Base-by-base conservation (phyloP, 768 basidiomycete genomes). In the Postia placenta region DNA sequence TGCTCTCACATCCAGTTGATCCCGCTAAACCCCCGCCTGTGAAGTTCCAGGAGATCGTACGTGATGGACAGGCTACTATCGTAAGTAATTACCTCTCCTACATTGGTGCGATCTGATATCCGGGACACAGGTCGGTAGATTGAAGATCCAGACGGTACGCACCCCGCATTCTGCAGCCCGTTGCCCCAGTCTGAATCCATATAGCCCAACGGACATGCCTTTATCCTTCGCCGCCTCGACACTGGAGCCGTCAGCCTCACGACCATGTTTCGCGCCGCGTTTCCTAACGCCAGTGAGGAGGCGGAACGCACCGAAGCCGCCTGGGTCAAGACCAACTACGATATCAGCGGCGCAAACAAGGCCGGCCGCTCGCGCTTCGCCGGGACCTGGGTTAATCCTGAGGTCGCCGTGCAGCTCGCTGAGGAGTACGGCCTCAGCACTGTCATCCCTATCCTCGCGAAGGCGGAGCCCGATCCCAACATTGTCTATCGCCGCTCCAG, bases 201-300 rank as follows among this genome's bases (percentile, higher is more conserved):
- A 24, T 48, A 91, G 87, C 76, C 84, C 24, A 66, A 71, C 12
- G 83, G 85, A 28, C 93, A 97, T 68, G 92, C 94, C 20, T 97
- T 96, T 65, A 90, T 97, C 62, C 83, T 97, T 28, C 82, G 93
- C 39, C 83, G 94, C 47, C 93, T 88, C 58, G 94, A 97, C 68
- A 95, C 93, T 2, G 85, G 88, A 51, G 92, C 92, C 17, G 79
- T 97, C 67, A 88, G 85, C 55, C 78, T 93, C 9, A 95, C 93
- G 9, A 95, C 93, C 49, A 95, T 97, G 92, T 95, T 89, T 71
- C 88, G 92, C 50, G 92, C 92, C 6, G 92, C 92, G 0, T 97
- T 92, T 66, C 93, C 93, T 9, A 79, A 74, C 33, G 87, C 92
- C 3, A 70, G 72, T 37, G 89, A 92, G 1, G 70, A 75, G 42